phyloP scores from a whole-genome alignment of 2,329 filamentous ascomycete species.

The Herpomyces periplanetae region DNA sequence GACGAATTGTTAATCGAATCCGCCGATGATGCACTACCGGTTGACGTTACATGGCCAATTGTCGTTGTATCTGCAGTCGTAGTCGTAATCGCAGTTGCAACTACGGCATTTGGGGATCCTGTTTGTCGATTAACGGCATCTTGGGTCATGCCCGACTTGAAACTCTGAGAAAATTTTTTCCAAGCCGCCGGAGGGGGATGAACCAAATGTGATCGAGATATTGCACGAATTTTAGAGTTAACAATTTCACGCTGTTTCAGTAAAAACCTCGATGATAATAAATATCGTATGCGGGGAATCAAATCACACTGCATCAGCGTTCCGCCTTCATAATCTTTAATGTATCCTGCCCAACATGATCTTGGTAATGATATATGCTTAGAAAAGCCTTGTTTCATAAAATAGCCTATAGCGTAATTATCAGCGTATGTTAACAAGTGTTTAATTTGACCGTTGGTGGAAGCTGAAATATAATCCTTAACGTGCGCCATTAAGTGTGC shows the following conservation, averaged over 20 bases:
- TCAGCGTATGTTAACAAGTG: conserved; percentile 95
- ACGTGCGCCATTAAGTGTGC: conserved; percentile 91
- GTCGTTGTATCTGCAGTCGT: no score
- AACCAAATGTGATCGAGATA: conserved; percentile 51
- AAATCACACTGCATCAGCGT: conserved; percentile 98
- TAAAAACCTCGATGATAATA: conserved; percentile 68
- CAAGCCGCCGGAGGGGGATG: conserved; percentile 55
- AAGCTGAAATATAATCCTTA: conserved; percentile 91
- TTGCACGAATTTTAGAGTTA: conserved; percentile 67
- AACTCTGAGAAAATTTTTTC: no score
- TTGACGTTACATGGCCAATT: no score
- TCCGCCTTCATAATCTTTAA: conserved; percentile 94
- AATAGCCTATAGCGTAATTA: conserved; percentile 95
- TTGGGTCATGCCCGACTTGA: no score
- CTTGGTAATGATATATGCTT: conserved; percentile 84
- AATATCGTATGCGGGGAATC: conserved; percentile 71
- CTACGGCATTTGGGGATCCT: no score
- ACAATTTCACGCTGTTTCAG: conserved; percentile 90
- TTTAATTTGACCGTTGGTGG: conserved; percentile 82
- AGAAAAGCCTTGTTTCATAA: conserved; percentile 95
- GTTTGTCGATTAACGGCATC: no score
- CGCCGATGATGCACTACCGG: no score
- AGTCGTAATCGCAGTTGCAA: no score
- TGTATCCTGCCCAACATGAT: conserved; percentile 91
- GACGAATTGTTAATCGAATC: no score